Evolutionary conservation across 2,329 filamentous ascomycete species (phyloP).

Genomic region (Exophiala phaeomuriformis): DNA sequence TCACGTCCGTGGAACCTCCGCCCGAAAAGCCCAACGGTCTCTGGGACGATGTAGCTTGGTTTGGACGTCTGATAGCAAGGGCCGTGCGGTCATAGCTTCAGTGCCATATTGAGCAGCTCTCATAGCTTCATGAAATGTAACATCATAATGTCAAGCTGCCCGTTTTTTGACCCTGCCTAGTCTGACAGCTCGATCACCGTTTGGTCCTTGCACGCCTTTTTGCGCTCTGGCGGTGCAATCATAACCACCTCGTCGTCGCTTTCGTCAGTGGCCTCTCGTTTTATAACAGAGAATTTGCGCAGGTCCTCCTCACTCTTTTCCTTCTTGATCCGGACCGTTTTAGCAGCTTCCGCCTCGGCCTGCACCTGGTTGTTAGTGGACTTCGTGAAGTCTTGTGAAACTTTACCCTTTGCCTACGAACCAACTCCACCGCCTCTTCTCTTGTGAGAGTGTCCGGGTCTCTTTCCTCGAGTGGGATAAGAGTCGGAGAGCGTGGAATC

Average conservation of each 20-base stretch:
- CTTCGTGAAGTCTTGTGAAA: not conserved
- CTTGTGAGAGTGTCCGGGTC: conserved; percentile 21
- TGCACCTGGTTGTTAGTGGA: not conserved
- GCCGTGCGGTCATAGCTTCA: conserved; percentile 16
- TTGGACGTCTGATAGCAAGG: conserved; percentile 24
- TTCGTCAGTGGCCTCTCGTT: conserved; percentile 3
- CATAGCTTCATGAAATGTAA: no score
- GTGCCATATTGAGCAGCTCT: not conserved
- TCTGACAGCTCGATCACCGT: conserved; percentile 5
- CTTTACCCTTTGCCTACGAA: conserved; percentile 15
- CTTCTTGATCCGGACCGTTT: conserved; percentile 2
- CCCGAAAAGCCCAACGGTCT: conserved; percentile 20
- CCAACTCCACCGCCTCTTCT: conserved; percentile 27
- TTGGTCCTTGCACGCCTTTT: conserved; percentile 1
- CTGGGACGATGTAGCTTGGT: conserved; percentile 27
- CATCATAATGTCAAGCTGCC: not conserved
- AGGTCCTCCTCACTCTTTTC: not conserved
- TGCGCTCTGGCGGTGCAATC: not conserved
- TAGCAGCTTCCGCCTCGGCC: conserved; percentile 2
- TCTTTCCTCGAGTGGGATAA: conserved; percentile 26
- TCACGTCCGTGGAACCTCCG: conserved; percentile 21
- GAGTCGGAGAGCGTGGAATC: conserved; percentile 28
- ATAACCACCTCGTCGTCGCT: conserved; percentile 7
- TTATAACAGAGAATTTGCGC: not conserved
- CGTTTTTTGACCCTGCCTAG: not conserved